Base-by-base conservation (phyloP, 148 eudicot genomes). In the Cornus suecica region DNA sequence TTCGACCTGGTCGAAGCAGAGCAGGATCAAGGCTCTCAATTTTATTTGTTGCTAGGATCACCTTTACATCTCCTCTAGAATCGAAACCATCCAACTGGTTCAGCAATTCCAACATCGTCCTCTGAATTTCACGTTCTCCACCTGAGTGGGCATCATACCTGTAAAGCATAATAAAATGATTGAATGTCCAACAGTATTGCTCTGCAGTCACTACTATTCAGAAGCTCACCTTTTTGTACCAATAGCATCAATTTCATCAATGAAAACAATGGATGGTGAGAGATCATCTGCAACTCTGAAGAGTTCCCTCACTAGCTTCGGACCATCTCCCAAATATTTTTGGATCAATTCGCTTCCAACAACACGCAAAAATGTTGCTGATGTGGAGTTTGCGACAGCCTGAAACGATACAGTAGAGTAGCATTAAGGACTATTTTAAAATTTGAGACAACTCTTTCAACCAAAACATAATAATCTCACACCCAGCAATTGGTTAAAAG, bases 81-180 rank as follows among this genome's bases (percentile, higher is more conserved):
- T 94, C 99, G 67, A 94, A 94, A 69, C 99, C 97, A 85, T 94
- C 99, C 27, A 94, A 80, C 83, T 94, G 99, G 84, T 94, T 94
- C 81, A 94, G 89, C 75, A 94, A 86, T 52, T 94, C 99, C 77
- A 94, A 83, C 99, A 94, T 94, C 60, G 99, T 94, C 91, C 99
- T 89, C 86, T 94, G 99, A 74, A 94, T 92, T 83, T 94, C 99
- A 81, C 99, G 97, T 70, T 94, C 99, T 56, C 99, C 99, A 62
- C 99, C 99, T 70, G 99, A 94, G 83, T 92, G 96, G 51, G 99
- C 99, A 77, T 94, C 99, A 66, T 94, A 94, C 97, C 97, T 94
- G 83, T 9, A 78, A 11, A 67, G 9, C 30, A 79, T 16, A 69
- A 29, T 73, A 23, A 54, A 72, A 56, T 64, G 14, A 13, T 24